phyloP scores from a whole-genome alignment of 345 rosid species.

The Murraya paniculata region DNA sequence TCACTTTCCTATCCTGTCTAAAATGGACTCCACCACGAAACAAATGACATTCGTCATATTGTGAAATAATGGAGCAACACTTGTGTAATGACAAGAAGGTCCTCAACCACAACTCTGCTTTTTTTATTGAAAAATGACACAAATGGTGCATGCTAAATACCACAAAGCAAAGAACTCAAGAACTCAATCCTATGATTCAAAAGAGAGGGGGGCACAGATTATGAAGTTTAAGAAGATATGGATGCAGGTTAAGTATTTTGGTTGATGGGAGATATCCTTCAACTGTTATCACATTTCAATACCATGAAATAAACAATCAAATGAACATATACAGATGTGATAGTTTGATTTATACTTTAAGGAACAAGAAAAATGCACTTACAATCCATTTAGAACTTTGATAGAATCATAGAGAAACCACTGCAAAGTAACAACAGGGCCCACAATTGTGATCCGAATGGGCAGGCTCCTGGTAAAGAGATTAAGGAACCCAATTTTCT shows the following conservation, averaged over 20 bases:
- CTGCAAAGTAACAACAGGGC: slow-evolving; percentile 58
- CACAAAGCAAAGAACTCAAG: not conserved
- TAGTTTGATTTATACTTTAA: not conserved
- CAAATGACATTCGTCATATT: not conserved
- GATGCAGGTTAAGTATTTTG: not conserved
- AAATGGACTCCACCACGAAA: not conserved
- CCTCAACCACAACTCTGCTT: not conserved
- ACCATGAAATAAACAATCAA: not conserved
- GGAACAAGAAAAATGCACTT: slow-evolving; percentile 30
- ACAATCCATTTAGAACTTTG: slow-evolving; percentile 60
- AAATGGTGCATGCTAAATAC: not conserved
- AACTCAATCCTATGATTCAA: not conserved
- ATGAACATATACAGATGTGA: not conserved
- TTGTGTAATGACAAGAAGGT: not conserved
- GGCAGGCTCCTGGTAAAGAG: slow-evolving; percentile 71
- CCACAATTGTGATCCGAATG: slow-evolving; percentile 52
- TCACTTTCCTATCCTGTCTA: not conserved
- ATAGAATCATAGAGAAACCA: slow-evolving; percentile 63
- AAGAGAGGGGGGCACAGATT: too few relatives aligned
- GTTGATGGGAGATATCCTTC: not conserved
- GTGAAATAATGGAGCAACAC: not conserved
- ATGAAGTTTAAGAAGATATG: not conserved
- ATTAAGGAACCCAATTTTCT: slow-evolving; percentile 47
- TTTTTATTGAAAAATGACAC: not conserved
- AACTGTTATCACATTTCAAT: not conserved